These are phyloP conservation scores for Linderniella brevidens DNA, from an alignment of 257 asterid species.

Conservation along the genomic window DNA sequence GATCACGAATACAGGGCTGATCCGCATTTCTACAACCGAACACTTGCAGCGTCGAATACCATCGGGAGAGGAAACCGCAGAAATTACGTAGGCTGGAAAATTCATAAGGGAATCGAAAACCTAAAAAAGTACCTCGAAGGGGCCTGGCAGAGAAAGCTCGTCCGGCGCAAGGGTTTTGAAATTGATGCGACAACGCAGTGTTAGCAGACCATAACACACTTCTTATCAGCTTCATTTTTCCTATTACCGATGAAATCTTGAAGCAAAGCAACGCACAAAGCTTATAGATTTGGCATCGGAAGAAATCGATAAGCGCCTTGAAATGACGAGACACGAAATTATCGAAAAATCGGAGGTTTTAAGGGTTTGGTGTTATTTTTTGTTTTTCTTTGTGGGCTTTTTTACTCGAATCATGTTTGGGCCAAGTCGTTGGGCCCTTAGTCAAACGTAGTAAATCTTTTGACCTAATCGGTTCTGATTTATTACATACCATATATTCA, in stretches of 20 bases:
- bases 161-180: conserved; percentile 12
- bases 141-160: conserved; percentile 30
- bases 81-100: background rate
- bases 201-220: conserved; percentile 21
- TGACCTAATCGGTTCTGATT: too few species aligned
- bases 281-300: background rate
- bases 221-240: conserved; percentile 32
- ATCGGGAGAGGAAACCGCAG: too few species aligned
- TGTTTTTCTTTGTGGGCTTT: too few species aligned
- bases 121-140: conserved; percentile 15
- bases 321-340: conserved; percentile 3
- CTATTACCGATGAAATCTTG: conserved; percentile 5
- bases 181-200: conserved; percentile 21
- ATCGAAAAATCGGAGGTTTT: too few species aligned
- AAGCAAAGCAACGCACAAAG: background rate
- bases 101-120: background rate
- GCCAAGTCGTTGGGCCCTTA: too few species aligned
- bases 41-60: too few species aligned
- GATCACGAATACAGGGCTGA: too few species aligned
- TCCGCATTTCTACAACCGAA: too few species aligned
- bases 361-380: too few species aligned
- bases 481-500: too few species aligned
- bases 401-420: too few species aligned
- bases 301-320: conserved; percentile 1
- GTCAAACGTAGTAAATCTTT: too few species aligned